Percentiles rank a stretch among this genome's conserved stretches.
Conservation (phyloP, 2,329 filamentous ascomycete genomes). For the Stemphylium beticola region DNA sequence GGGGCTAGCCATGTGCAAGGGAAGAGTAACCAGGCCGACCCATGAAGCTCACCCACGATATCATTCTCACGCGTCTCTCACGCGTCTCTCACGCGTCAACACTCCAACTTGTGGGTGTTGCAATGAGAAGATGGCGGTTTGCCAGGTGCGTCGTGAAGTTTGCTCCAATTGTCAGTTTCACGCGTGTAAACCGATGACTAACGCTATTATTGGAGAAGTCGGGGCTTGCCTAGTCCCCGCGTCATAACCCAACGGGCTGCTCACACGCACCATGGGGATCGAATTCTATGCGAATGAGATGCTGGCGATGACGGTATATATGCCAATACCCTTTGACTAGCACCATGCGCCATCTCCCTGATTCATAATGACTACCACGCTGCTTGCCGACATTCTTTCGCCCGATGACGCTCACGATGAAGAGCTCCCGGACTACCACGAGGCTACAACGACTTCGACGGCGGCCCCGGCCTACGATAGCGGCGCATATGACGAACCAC, state of each 20-base stretch:
- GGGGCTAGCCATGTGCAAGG: too few species aligned
- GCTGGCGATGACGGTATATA: slow-evolving; percentile 15
- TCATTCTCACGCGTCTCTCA: too few species aligned
- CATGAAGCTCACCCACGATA: too few species aligned
- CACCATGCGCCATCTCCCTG: slow-evolving; percentile 4
- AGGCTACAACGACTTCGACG: slow-evolving; percentile 12
- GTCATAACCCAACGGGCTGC: slow-evolving; percentile 16
- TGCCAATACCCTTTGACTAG: slow-evolving; percentile 20
- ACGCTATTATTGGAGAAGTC: neutral
- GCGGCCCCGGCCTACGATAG: slow-evolving; percentile 33
- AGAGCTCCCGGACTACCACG: slow-evolving; percentile 36
- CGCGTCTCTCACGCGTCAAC: too few species aligned
- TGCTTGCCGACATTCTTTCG: slow-evolving; percentile 24
- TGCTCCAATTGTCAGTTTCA: neutral
- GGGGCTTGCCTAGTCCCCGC: neutral
- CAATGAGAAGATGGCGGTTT: too few species aligned
- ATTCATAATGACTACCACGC: slow-evolving; percentile 23
- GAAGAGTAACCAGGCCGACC: too few species aligned
- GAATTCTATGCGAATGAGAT: neutral
- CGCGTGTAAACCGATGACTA: slow-evolving; percentile 6
- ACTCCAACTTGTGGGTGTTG: too few species aligned
- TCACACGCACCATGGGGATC: slow-evolving; percentile 6
- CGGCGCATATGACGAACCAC: slow-evolving; percentile 18
- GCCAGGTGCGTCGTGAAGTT: too few species aligned
- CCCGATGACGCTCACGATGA: slow-evolving; percentile 28